A percentile compares a stretch with the other conserved stretches of the same genome.
Conservation (phyloP, 495 filamentous ascomycete species). For the Penicillium longicatenatum region DNA sequence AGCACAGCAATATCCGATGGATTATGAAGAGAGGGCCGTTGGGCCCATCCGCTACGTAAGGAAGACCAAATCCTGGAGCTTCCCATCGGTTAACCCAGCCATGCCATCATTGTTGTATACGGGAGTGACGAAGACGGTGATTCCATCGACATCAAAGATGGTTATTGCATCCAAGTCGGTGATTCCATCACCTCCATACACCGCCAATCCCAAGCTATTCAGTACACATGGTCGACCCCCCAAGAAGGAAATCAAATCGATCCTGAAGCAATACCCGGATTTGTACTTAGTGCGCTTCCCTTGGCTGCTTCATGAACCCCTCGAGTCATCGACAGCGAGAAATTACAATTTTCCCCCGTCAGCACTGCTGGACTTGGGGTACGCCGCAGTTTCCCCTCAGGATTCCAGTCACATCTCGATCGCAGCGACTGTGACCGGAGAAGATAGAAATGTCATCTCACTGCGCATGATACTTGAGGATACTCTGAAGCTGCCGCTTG, state of each 20-base stretch:
- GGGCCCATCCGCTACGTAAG: conserved; percentile 42
- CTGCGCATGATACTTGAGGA: conserved; percentile 42
- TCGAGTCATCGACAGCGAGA: conserved; percentile 16
- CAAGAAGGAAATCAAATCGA: conserved; percentile 15
- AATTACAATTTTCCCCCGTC: conserved; percentile 29
- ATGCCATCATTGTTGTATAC: conserved; percentile 34
- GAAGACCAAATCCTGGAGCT: conserved; percentile 57
- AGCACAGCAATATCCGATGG: conserved; percentile 59
- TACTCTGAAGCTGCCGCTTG: conserved; percentile 28
- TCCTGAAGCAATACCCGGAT: conserved; percentile 40
- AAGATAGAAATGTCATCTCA: conserved; percentile 43
- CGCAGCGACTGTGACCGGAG: conserved; percentile 44
- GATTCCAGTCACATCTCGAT: conserved; percentile 42
- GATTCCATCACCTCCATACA: conserved; percentile 25
- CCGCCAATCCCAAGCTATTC: conserved; percentile 13
- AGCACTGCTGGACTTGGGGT: conserved; percentile 45
- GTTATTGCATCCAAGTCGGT: too few relatives aligned
- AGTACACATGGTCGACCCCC: conserved; percentile 11
- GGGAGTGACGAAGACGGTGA: conserved; percentile 34
- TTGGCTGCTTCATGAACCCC: too few relatives aligned
- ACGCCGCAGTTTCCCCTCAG: conserved; percentile 35
- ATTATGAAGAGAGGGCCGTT: conserved; percentile 58
- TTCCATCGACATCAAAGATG: too few relatives aligned
- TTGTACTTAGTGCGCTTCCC: conserved; percentile 24
- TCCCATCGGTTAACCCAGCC: too few relatives aligned